A percentile compares a stretch with the other conserved stretches of the same genome.
Conservation (phyloP, 495 filamentous ascomycete species). For the Penicillium subrubescens region DNA sequence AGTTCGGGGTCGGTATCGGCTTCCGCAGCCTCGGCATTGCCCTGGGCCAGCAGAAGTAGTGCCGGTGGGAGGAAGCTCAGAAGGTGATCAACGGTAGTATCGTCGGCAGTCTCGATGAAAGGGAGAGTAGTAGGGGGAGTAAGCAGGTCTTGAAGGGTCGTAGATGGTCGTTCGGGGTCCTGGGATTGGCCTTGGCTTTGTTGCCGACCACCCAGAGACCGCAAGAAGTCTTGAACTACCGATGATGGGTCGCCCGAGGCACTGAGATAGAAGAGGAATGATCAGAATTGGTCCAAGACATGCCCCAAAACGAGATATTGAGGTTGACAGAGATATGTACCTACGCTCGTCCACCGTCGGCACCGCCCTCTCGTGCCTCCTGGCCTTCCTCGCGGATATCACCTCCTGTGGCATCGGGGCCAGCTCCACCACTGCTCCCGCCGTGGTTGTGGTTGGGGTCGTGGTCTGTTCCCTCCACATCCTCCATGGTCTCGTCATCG, state of each 20-base stretch:
- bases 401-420: conserved; percentile 81
- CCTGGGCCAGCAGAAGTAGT: conserved; percentile 72
- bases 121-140: conserved; percentile 73
- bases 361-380: conserved; percentile 84
- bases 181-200: conserved; percentile 44
- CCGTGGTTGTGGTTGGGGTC: conserved; percentile 57
- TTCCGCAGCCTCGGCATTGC: conserved; percentile 56
- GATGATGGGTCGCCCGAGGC: conserved; percentile 56
- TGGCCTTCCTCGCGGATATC: conserved; percentile 89
- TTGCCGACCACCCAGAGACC: conserved; percentile 70
- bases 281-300: conserved; percentile 8
- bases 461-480: conserved; percentile 66
- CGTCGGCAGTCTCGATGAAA: conserved; percentile 66
- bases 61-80: conserved; percentile 73
- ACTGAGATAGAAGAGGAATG: conserved; percentile 26
- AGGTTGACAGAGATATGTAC: conserved; percentile 60
- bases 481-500: conserved; percentile 83
- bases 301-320: background rate
- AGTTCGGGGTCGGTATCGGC: conserved; percentile 67
- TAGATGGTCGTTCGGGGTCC: conserved; percentile 65
- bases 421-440: conserved; percentile 75
- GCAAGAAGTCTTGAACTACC: conserved; percentile 83
- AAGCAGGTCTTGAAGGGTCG: conserved; percentile 86
- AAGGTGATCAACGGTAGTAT: conserved; percentile 68
- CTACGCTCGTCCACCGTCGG: conserved; percentile 99